Evolutionary conservation across 768 basidiomycete species (phyloP).

Genomic region (Roridomyces roridus): DNA sequence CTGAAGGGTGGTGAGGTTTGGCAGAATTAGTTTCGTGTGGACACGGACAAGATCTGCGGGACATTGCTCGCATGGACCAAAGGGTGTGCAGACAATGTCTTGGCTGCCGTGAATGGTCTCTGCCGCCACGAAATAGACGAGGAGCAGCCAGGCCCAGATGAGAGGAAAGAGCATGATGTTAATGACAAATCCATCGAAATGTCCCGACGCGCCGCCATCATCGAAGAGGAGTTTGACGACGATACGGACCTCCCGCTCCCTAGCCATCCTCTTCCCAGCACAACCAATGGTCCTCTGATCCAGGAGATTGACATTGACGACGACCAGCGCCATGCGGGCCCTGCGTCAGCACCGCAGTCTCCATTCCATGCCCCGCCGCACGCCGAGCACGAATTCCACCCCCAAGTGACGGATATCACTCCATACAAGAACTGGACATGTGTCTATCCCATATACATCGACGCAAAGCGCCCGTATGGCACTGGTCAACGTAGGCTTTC

Average conservation of each 20-base stretch:
- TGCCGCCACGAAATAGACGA: constrained; percentile 9
- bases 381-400: constrained; percentile 31
- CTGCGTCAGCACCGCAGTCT: constrained; percentile 56
- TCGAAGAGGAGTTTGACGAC: constrained; percentile 89
- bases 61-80: constrained; percentile 67
- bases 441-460: constrained; percentile 96
- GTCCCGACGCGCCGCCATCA: constrained; percentile 68
- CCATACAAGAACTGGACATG: constrained; percentile 93
- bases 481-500: constrained; percentile 84
- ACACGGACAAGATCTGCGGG: constrained; percentile 62
- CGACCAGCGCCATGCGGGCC: constrained; percentile 55
- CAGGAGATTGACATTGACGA: constrained; percentile 71
- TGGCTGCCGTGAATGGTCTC: constrained; percentile 13
- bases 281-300: constrained; percentile 75
- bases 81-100: constrained; percentile 55
- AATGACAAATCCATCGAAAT: constrained; percentile 39
- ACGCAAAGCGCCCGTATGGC: constrained; percentile 90
- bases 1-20: constrained; percentile 42
- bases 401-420: constrained; percentile 68
- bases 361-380: constrained; percentile 26
- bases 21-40: neutral
- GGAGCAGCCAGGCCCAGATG: constrained; percentile 5
- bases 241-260: constrained; percentile 92
- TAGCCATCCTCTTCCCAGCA: constrained; percentile 64
- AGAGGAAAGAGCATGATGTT: constrained; percentile 10